Evolutionary conservation across 1,139 yeast species (phyloP), one percentile per base, ranked within the genome.

Genomic region (Magnusiomyces ingens): DNA sequence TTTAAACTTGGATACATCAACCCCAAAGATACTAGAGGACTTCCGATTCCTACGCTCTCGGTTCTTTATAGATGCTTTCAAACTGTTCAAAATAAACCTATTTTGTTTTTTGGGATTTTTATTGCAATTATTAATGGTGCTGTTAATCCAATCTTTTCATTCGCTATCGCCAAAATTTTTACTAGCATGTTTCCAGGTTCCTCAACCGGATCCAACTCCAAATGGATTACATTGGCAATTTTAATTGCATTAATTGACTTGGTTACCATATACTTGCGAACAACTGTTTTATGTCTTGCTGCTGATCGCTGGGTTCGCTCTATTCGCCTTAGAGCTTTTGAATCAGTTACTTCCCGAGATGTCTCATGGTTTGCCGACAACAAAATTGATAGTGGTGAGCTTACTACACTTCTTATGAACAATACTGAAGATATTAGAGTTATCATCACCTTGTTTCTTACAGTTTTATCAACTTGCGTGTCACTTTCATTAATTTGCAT

Each of bases 391-490:
- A 74, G 86, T 0, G 76, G 86, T 15, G 84, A 82, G 58, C 63
- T 87, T 1, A 77, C 85, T 3, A 80, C 95, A 0, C 72, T 88
- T 19, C 62, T 90, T 2, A 74, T 90, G 78, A 89, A 87, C 64
- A 96, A 91, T 65, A 71, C 89, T 0, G 80, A 96, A 60, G 95
- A 88, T 63, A 71, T 87, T 58, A 75, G 96, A 57, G 70, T 74
- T 1, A 71, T 88, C 51, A 75, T 85, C 1, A 75, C 89, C 1
- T 80, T 80, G 45, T 83, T 84, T 58, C 64, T 88, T 38, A 73
- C 82, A 12, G 76, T 85, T 0, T 52, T 78, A 0, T 62, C 80
- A 1, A 78, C 83, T 3, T 74, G 86, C 49, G 52, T 78, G 1
- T 71, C 81, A 0, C 75, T 90, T 54, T 72, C 84, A 0, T 44